Base-by-base conservation (phyloP, 1,284 basidiomycete genomes). In the Tilletia indica region DNA sequence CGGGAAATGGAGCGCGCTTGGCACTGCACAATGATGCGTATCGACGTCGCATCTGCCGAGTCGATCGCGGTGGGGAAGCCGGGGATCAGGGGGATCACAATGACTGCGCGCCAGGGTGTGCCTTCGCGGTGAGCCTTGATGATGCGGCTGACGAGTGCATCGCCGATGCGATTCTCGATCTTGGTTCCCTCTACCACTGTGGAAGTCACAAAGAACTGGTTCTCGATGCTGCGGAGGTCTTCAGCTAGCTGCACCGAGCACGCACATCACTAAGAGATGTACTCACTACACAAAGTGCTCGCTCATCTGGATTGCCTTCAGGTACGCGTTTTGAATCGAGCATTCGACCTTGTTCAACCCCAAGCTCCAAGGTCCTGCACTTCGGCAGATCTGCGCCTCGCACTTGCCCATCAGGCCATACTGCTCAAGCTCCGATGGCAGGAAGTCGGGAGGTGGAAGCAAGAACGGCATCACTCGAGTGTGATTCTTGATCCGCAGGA, bases 191-290 rank as follows among this genome's bases (percentile, higher is more conserved):
- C 92, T 36, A 96, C 90, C 0, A 90, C 87, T 0, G 96, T 97
- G 89, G 92, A 97, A 0, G 94, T 93, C 82, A 99, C 94, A 86
- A 99, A 99, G 87, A 98, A 99, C 85, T 99, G 96, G 82, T 99
- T 98, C 85, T 98, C 94, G 74, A 87, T 86, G 78, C 61, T 64
- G 42, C 42, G 42, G 42, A 14, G 42, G 14, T 8, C 14, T 14
- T 9, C 9, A 45, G 42, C 14, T 14, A 45, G 42, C 42, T 12
- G 47, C 42, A 45, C 9, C 42, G 42, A 14, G 42, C 6, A 45
- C 42, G 14, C 42, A 45, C 42, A 45, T 45, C 9, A 9, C 6
- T 39, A 36, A 42, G 6, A 3, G 6, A 39, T n/a, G 4, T 14
- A 64, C 61, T 64, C 34, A 64, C 61, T 86, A 87, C 68, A 87